Conservation (phyloP, 2,329 filamentous ascomycete genomes). For the Colletotrichum horii region DNA sequence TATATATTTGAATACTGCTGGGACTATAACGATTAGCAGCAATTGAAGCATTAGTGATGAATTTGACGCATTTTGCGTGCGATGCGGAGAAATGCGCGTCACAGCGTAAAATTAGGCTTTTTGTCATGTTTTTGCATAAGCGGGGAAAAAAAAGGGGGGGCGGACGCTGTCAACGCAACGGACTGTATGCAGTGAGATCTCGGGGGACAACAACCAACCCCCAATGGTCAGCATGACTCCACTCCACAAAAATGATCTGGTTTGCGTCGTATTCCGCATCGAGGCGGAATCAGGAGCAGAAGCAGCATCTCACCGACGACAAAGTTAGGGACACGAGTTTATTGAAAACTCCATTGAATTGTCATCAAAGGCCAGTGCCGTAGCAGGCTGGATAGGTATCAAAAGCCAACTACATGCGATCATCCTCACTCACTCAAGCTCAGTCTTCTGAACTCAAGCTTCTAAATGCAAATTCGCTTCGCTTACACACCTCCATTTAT, state of each 20-base stretch:
- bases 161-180: too few relatives aligned
- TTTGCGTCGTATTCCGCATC: neutral
- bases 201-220: neutral
- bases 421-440: neutral
- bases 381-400: slow-evolving; percentile 14
- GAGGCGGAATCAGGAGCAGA: neutral
- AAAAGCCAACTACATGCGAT: slow-evolving; percentile 5
- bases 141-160: too few relatives aligned
- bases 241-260: neutral
- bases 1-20: too few relatives aligned
- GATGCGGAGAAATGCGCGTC: too few relatives aligned
- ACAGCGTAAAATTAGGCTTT: too few relatives aligned
- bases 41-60: too few relatives aligned
- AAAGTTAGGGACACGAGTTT: too few relatives aligned
- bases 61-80: too few relatives aligned
- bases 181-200: neutral
- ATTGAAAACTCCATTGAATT: neutral
- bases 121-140: too few relatives aligned
- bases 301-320: neutral
- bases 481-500: neutral
- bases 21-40: too few relatives aligned
- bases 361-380: neutral
- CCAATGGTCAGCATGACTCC: neutral
- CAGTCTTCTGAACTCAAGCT: neutral
- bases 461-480: slow-evolving; percentile 5